Percentiles rank a stretch among this genome's conserved stretches.
These are phyloP conservation scores for Beauveria caledonica DNA, from an alignment of 2,329 filamentous ascomycete species.

Conservation along the genomic window DNA sequence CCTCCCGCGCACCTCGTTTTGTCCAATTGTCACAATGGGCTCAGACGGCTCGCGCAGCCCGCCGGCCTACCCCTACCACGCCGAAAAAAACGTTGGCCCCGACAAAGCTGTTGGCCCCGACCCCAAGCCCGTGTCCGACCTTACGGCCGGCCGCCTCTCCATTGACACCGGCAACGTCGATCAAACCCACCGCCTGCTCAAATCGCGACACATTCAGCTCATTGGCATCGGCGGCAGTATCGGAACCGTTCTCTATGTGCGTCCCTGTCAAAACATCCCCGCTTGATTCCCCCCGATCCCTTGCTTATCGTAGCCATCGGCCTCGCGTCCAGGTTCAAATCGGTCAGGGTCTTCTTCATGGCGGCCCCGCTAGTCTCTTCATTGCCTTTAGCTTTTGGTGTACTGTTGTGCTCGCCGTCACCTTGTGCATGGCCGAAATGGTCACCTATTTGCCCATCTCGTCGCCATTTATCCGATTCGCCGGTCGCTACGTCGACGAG, in stretches of 20 bases:
- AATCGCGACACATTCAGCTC: constrained; percentile 49
- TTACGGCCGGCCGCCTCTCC: constrained; percentile 13
- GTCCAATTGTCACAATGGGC: neutral
- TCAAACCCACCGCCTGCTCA: constrained; percentile 43
- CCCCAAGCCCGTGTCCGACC: neutral
- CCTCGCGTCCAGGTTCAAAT: constrained; percentile 38
- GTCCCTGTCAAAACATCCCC: constrained; percentile 12
- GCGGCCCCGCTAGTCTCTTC: constrained; percentile 51
- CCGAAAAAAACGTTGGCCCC: constrained; percentile 14
- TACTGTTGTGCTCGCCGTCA: constrained; percentile 51
- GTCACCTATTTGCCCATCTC: constrained; percentile 69
- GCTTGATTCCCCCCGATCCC: constrained; percentile 2
- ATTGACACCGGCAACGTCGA: constrained; percentile 22
- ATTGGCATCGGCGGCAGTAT: constrained; percentile 59
- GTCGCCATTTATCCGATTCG: constrained; percentile 71
- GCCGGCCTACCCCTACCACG: constrained; percentile 19
- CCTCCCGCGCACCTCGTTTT: neutral
- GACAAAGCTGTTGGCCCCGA: constrained; percentile 1
- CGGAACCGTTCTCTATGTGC: constrained; percentile 51
- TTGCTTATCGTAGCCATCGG: constrained; percentile 14
- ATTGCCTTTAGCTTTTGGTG: constrained; percentile 55
- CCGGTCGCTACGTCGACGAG: constrained; percentile 66
- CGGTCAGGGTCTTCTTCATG: constrained; percentile 47
- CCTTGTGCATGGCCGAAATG: constrained; percentile 63
- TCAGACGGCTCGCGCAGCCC: constrained; percentile 10